Evolutionary conservation across 228 moss, liverwort and hornwort species (phyloP), one percentile per base, ranked within the genome.

Genomic region (Sphagnum fallax): DNA sequence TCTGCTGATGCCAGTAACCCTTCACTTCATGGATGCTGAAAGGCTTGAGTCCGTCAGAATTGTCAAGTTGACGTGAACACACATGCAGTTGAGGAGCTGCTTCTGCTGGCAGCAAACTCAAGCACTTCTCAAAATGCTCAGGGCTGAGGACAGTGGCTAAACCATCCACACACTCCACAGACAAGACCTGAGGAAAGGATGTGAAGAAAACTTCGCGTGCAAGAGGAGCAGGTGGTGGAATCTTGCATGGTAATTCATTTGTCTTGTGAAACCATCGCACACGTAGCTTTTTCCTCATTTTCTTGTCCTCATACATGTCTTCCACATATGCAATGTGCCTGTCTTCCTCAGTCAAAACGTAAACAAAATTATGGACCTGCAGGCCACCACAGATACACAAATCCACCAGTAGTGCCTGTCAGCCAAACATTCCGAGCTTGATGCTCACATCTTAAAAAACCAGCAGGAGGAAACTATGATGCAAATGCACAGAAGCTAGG

Each of bases 201-300:
- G 94, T 91, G 70, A 75, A 91, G 16, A 94, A 94, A 16, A 94
- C 79, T 79, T 94, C 94, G 48, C 74, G 84, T 1, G 62, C 51
- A 67, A 88, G 88, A 15, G 94, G 94, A 14, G 74, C 70, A 58
- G 91, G 94, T 71, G 84, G 78, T 47, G 91, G 94, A 47, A 94
- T 94, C 71, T 82, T 89, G 86, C 94, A 86, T 16, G 72, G 77
- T 48, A 94, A 70, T 65, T 91, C 94, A 49, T 84, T 84, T 6
- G 84, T 86, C 71, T 88, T 89, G 52, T 94, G 94, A 48, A 94
- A 94, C 94, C 94, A 94, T 10, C 94, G 88, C 48, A 94, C 91
- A 78, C 91, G 76, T n/a, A 94, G 77, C 74, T 89, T 94, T 72
- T 91, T 94, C 69, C 89, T 89, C 75, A 78, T 50, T 73, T 91